Base-by-base conservation (phyloP, 2,329 filamentous ascomycete species). In the Pyrenochaeta sp. region DNA sequence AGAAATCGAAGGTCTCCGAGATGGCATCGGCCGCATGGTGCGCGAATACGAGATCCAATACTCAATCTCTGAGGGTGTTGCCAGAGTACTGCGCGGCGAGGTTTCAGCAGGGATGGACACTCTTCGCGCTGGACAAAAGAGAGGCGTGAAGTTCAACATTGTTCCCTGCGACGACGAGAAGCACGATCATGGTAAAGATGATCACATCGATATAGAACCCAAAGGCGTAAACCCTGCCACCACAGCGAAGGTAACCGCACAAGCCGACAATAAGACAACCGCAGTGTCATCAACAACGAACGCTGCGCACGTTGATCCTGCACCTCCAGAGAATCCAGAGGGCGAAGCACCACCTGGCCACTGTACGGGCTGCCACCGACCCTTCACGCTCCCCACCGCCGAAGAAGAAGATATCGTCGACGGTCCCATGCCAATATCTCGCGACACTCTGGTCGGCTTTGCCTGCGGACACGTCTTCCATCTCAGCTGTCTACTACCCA, bases 1-100 rank as follows among this genome's bases (percentile, higher is more conserved):
- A 0, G 92, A 97, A 73, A 96, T 99, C 12, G 90, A 95, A 67
- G 95, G 95, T 0, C 82, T 99, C 6, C 85, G 93, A 57, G 92
- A 97, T 62, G 95, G 94, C 0, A 84, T 99, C 3, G 90, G 90
- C 44, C 90, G 93, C 56, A 93, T 99, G 82, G 91, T 99, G 74
- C 90, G 94, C 68, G 95, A 99, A 77, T 93, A 97, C 73, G 95
- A 98, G 73, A 91, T 99, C 44, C 95, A 98, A 79, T 88, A 91
- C 73, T 95, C 91, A 68, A 97, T 99, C 73, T 94, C 91, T 64
- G 89, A 90, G 43, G 95, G 95, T 0, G 95, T 96, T 3, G 93
- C 95, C 0, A 87, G 88, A 53, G 93, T 98, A 0, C 82, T 98
- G 42, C 84, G 91, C 50, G 92, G 93, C 56, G 95, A 99, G 78